Percentiles rank a stretch among this genome's conserved stretches.
Conservation (phyloP, 2,329 filamentous ascomycete species). For the Pseudocercospora cruenta region DNA sequence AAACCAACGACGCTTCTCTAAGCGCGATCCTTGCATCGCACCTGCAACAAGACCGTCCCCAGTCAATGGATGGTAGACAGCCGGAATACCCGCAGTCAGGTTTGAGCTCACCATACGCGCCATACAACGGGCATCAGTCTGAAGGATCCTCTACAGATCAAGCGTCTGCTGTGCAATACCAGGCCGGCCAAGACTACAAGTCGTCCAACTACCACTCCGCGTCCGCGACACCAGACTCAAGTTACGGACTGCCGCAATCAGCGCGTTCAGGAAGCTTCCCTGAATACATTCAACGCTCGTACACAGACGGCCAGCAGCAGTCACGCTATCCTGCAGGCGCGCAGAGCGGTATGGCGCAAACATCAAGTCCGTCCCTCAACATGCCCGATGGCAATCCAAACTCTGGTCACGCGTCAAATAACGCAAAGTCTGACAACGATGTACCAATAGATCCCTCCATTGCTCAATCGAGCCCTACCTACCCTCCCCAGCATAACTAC, state of each 20-base stretch:
- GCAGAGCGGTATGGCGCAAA: constrained; percentile 91
- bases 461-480: constrained; percentile 88
- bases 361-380: constrained; percentile 96
- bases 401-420: constrained; percentile 55
- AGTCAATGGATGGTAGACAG: constrained; percentile 60
- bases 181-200: constrained; percentile 78
- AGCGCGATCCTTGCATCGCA: constrained; percentile 45
- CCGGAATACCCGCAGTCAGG: constrained; percentile 57
- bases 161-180: constrained; percentile 88
- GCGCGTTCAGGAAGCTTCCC: constrained; percentile 84
- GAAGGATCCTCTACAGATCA: constrained; percentile 86
- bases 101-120: constrained; percentile 58
- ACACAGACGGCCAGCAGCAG: constrained; percentile 74
- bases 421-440: constrained; percentile 92
- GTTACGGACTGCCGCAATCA: constrained; percentile 76
- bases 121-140: constrained; percentile 68
- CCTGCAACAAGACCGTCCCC: constrained; percentile 43
- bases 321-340: constrained; percentile 74
- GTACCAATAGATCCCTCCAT: constrained; percentile 99
- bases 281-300: constrained; percentile 78
- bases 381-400: constrained; percentile 80
- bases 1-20: constrained; percentile 44
- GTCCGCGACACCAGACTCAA: constrained; percentile 81
- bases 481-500: constrained; percentile 77
- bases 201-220: constrained; percentile 68